These are phyloP conservation scores for Heimioporus retisporus DNA, from an alignment of 1,284 basidiomycete genomes.

Conservation along the genomic window DNA sequence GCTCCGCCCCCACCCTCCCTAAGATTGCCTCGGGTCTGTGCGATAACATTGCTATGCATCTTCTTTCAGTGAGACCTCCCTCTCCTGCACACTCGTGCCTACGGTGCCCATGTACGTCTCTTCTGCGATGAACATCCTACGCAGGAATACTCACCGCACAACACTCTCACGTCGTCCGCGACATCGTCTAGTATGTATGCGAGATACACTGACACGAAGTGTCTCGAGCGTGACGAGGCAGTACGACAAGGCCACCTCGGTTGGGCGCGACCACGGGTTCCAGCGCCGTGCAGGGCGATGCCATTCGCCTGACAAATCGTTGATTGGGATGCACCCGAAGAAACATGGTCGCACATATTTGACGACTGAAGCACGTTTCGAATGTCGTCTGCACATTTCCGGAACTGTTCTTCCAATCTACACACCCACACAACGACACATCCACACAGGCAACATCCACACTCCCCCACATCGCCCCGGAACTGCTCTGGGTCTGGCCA, in stretches of 20 bases:
- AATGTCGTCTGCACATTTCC: conserved; percentile 75
- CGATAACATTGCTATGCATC: too few species aligned
- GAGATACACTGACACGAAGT: conserved; percentile 82
- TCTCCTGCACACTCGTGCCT: too few species aligned
- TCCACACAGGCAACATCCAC: too few species aligned
- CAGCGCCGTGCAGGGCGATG: conserved; percentile 55
- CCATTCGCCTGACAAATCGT: conserved; percentile 68
- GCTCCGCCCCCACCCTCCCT: too few species aligned
- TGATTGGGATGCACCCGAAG: background rate
- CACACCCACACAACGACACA: too few species aligned
- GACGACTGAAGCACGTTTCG: conserved; percentile 67
- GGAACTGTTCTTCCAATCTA: conserved; percentile 10
- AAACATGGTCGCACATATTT: conserved; percentile 51
- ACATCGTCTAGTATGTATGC: conserved; percentile 75
- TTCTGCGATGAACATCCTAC: conserved; percentile 99
- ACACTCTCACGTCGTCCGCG: conserved; percentile 78
- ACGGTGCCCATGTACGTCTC: too few species aligned
- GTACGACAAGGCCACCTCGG: conserved; percentile 55
- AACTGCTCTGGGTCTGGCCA: conserved; percentile 76
- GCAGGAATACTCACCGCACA: conserved; percentile 89
- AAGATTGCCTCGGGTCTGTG: too few species aligned
- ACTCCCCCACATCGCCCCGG: conserved; percentile 79
- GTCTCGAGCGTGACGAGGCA: conserved; percentile 61
- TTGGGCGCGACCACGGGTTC: conserved; percentile 19
- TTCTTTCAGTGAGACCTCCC: too few species aligned